Evolutionary conservation across 2,329 filamentous ascomycete genomes (phyloP).

Genomic region (Penicillium concentricum): DNA sequence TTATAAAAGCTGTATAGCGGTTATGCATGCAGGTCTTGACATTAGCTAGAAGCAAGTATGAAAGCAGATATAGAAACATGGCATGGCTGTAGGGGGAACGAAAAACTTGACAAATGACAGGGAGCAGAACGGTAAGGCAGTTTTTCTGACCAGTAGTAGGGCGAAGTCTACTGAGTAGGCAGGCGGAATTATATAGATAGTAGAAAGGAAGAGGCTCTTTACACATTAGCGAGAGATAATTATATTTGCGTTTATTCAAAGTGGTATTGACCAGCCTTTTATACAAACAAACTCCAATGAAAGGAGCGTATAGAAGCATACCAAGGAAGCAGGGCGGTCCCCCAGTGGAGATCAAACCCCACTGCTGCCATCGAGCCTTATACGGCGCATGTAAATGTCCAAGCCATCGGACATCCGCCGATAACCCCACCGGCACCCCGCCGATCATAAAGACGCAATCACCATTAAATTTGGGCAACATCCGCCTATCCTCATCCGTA

Average conservation of each 20-base stretch:
- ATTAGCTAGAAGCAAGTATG: too few relatives aligned
- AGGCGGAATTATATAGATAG: not conserved
- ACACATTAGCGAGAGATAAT: not conserved
- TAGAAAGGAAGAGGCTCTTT: not conserved
- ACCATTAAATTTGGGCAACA: not conserved
- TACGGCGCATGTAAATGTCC: too few relatives aligned
- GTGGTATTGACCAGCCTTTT: too few relatives aligned
- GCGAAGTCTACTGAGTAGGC: not conserved
- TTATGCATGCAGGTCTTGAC: too few relatives aligned
- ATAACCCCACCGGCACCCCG: not conserved
- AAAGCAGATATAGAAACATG: too few relatives aligned
- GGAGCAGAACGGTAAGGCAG: not conserved
- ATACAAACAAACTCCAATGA: not conserved
- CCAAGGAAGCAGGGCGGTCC: not conserved
- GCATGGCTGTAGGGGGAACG: too few relatives aligned
- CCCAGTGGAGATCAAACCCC: too few relatives aligned
- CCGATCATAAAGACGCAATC: not conserved
- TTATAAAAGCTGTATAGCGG: too few relatives aligned
- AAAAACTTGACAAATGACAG: not conserved
- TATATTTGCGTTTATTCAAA: not conserved
- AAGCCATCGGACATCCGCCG: conserved; percentile 6
- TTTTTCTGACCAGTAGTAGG: not conserved
- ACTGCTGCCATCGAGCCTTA: too few relatives aligned
- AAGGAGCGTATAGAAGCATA: not conserved
- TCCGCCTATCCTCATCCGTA: not conserved